Base-by-base conservation (phyloP, 768 basidiomycete genomes). In the Floccularia luteovirens region DNA sequence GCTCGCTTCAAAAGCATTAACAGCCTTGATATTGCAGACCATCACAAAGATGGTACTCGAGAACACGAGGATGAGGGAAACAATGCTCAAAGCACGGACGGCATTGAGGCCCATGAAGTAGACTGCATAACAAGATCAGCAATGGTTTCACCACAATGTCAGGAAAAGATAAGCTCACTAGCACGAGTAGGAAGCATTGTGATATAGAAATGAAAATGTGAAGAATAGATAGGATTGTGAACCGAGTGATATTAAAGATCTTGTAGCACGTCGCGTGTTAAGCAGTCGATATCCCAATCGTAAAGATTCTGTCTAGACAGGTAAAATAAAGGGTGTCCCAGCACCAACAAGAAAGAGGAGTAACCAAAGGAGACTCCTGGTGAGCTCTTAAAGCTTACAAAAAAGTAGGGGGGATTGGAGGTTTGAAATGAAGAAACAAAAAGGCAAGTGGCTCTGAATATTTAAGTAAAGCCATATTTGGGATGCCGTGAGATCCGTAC, bases 11-110 rank as follows among this genome's bases (percentile, higher is more conserved):
- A 84, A 85, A 35, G 58, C 59, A 53, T 88, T 88, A 47, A 90
- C 83, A 2, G 75, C 85, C 48, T 82, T 68, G 57, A 90, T 63
- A 52, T 90, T 87, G 42, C 74, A 77, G 45, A 81, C 84, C 62
- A 89, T 68, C 43, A 79, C 77, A 47, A 85, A 53, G 51, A 87
- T 77, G 41, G 73, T 86, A 58, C 75, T 85, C 10, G 85, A 64
- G 48, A 94, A 84, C 5, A 91, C 86, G 36, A 93, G 77, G 20
- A 90, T 61, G 42, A 94, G 74, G 13, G 79, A 73, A 48, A 92
- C 60, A 55, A 94, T 71, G 57, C 86, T 90, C 46, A 96, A 55
- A 31, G 66, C 57, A 43, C 92, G 83, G 53, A 86, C 65, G 54
- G 64, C 70, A 56, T 94, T 93, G 57, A 93, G 77, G 48, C 75